Percentiles rank a stretch among this genome's conserved stretches.
These are phyloP conservation scores for Colletotrichum sp. DNA, from an alignment of 2,329 filamentous ascomycete species.

Conservation along the genomic window DNA sequence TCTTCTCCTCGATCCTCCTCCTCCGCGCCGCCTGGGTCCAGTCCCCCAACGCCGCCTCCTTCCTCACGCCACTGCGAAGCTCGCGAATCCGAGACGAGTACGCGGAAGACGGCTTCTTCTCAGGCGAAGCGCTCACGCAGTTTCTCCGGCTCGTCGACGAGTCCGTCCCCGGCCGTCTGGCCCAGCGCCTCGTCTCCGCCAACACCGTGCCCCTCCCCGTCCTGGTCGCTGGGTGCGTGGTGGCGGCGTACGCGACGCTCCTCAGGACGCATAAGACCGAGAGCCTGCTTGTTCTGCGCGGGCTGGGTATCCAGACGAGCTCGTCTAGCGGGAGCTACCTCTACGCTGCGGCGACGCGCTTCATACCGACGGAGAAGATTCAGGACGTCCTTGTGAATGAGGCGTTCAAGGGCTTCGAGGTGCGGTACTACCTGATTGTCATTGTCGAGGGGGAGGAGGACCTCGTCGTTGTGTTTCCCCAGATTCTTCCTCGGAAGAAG, in stretches of 20 bases:
- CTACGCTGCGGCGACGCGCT: constrained; percentile 49
- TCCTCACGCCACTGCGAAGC: background rate
- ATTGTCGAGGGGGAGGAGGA: constrained; percentile 89
- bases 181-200: constrained; percentile 32
- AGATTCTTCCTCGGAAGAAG: constrained; percentile 72
- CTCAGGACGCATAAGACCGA: constrained; percentile 68
- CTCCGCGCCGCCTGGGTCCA: constrained; percentile 53
- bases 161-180: constrained; percentile 36
- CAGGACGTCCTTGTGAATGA: constrained; percentile 95
- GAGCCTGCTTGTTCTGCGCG: constrained; percentile 85
- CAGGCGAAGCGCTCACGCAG: constrained; percentile 27
- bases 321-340: constrained; percentile 74
- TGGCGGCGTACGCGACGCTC: constrained; percentile 48
- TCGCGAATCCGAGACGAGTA: constrained; percentile 17
- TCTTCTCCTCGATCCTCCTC: constrained; percentile 44
- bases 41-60: constrained; percentile 29
- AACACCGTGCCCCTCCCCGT: constrained; percentile 40
- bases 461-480: constrained; percentile 93
- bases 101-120: background rate
- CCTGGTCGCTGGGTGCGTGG: constrained; percentile 40
- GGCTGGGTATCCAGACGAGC: constrained; percentile 88
- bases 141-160: constrained; percentile 28
- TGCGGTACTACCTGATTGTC: constrained; percentile 86
- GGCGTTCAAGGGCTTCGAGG: constrained; percentile 90
- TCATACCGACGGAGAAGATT: constrained; percentile 90